Base-by-base conservation (phyloP, 306 rosid genomes). In the Cucurbita moschata region DNA sequence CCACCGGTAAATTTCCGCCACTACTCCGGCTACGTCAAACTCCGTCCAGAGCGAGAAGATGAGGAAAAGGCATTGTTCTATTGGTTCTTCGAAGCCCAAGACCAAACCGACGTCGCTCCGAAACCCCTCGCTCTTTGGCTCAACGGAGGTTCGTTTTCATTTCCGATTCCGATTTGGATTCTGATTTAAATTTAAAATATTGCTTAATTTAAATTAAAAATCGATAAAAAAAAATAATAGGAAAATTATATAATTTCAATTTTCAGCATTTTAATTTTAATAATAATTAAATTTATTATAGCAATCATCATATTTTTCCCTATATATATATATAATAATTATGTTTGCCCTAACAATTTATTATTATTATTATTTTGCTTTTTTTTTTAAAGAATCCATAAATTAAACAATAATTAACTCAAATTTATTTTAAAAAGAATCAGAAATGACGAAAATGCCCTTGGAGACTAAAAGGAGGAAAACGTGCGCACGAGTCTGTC, bases 61-160 rank as follows among this genome's bases (percentile, higher is more conserved):
- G 64, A 77, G 8, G 76, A 79, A 9, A 87, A 85, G 76, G 90
- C 92, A 1, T 51, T 89, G 73, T 87, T 89, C 80, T 89, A 87
- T 62, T 89, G 96, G 96, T 89, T 89, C 82, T 83, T 89, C 26
- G 83, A 89, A 76, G 89, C 96, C 50, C 8, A 57, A 10, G 6
- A 57, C 7, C 78, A 82, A 74, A 44, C 80, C 42, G 67, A 67
- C 0, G 78, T 89, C 15, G 61, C 76, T 15, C 46, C 18, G 1
- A 85, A 81, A 16, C 92, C 92, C 64, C 89, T 89, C 18, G 85
- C 79, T 39, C 89, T 87, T 78, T 87, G 96, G 91, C 96, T 89
- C 13, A 87, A 83, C 10, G 96, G 91, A 89, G 91, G 91, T 88
- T 38, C 38, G 16, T 3, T 23, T 30, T 30, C 35, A 3, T 30